phyloP scores from a whole-genome alignment of 768 basidiomycete species.

The Symmetrospora coprosmae region DNA sequence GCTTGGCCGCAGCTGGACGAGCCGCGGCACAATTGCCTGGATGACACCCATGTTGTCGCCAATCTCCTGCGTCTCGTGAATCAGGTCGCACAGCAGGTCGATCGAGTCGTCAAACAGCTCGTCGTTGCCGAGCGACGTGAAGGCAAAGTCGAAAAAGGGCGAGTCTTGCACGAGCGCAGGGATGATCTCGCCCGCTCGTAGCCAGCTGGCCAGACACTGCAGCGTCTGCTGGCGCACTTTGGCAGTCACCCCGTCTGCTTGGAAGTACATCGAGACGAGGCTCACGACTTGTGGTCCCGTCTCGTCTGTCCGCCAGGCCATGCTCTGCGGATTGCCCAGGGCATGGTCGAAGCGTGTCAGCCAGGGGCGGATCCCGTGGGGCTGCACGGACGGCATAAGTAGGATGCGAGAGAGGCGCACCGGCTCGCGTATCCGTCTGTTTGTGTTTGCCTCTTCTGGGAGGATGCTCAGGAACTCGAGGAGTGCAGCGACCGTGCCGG shows the following conservation, averaged over 20 bases:
- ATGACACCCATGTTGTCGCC: conserved; percentile 85
- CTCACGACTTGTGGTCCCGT: conserved; percentile 58
- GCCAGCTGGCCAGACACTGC: conserved; percentile 71
- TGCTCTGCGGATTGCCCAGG: not conserved
- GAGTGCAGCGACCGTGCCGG: conserved; percentile 64
- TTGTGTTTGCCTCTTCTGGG: conserved; percentile 73
- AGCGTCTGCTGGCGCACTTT: conserved; percentile 69
- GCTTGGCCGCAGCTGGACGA: conserved; percentile 56
- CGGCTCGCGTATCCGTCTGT: conserved; percentile 72
- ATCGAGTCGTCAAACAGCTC: conserved; percentile 86
- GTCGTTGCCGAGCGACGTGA: conserved; percentile 68
- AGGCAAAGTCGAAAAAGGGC: conserved; percentile 65
- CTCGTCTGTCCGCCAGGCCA: conserved; percentile 48
- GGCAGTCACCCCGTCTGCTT: conserved; percentile 70
- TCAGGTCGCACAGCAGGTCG: conserved; percentile 79
- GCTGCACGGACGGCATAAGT: too few relatives aligned
- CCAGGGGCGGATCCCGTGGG: too few relatives aligned
- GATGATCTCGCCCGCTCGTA: conserved; percentile 68
- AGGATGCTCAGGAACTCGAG: conserved; percentile 79
- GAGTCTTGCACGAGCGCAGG: conserved; percentile 53
- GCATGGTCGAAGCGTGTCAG: not conserved
- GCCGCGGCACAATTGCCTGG: conserved; percentile 68
- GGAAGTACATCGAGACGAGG: conserved; percentile 71
- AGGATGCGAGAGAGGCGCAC: conserved; percentile 43
- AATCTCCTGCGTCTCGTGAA: conserved; percentile 95